A percentile compares a stretch with the other conserved stretches of the same genome.
These are phyloP conservation scores for Amauroascus niger DNA, from an alignment of 2,329 filamentous ascomycete species.

Conservation along the genomic window DNA sequence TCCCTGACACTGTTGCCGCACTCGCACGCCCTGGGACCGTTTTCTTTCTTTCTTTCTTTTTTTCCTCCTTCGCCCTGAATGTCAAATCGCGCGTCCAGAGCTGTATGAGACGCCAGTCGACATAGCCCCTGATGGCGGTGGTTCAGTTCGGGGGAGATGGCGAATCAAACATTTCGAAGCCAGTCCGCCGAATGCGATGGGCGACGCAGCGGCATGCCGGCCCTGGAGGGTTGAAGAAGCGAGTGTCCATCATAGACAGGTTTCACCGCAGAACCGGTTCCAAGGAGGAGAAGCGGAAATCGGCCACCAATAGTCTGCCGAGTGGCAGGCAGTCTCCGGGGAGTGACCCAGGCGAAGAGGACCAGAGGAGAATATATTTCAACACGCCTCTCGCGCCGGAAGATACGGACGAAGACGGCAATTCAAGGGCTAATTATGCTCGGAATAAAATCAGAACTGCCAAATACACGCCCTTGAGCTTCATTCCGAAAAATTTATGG, in stretches of 20 bases:
- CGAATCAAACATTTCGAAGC: conserved; percentile 44
- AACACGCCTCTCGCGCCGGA: conserved; percentile 69
- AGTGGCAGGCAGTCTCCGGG: conserved; percentile 16
- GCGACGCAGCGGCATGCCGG: conserved; percentile 81
- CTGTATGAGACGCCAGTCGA: conserved; percentile 14
- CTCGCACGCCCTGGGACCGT: no score
- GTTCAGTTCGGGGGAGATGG: conserved; percentile 27
- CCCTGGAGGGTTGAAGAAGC: conserved; percentile 66
- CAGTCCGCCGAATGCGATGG: conserved; percentile 80
- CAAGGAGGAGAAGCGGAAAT: conserved; percentile 60
- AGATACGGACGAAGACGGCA: conserved; percentile 70
- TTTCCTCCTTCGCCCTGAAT: conserved; percentile 11
- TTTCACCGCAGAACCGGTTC: conserved; percentile 53
- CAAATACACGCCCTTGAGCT: conserved; percentile 92
- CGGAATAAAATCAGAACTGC: conserved; percentile 96
- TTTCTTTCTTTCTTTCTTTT: no score
- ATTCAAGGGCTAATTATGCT: conserved; percentile 58
- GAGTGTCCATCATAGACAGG: conserved; percentile 70
- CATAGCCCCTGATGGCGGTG: conserved; percentile 29
- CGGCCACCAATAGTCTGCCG: conserved; percentile 32
- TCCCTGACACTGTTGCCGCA: no score
- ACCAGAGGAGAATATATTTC: conserved; percentile 63
- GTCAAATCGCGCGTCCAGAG: conserved; percentile 10
- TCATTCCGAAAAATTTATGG: conserved; percentile 93
- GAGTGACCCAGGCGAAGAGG: conserved; percentile 17